phyloP scores from a whole-genome alignment of 495 filamentous ascomycete genomes.

The Penicillium cinerascens region DNA sequence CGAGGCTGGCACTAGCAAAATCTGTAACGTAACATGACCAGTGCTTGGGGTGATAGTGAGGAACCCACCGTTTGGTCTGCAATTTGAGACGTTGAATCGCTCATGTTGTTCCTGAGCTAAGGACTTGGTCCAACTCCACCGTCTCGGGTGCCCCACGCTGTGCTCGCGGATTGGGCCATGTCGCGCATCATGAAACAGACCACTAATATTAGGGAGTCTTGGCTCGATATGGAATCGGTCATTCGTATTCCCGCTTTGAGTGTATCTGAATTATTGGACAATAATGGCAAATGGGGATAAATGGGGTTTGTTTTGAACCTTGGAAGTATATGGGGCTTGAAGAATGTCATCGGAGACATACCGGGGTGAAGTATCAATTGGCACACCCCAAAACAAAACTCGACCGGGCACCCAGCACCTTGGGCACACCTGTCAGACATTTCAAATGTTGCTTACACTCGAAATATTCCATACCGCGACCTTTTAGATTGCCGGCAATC shows the following conservation, averaged over 20 bases:
- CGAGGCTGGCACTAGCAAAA: neutral
- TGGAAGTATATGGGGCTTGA: neutral
- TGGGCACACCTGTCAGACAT: too few species aligned
- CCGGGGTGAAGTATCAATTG: neutral
- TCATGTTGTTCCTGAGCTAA: conserved; percentile 2
- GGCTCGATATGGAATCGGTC: neutral
- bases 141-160: conserved; percentile 8
- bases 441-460: neutral
- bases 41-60: neutral
- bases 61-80: conserved; percentile 1
- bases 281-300: neutral
- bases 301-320: too few species aligned
- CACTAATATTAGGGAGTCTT: neutral
- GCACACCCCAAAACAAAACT: neutral
- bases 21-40: neutral
- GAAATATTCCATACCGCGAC: neutral
- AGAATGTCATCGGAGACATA: too few species aligned
- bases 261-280: neutral
- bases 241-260: neutral
- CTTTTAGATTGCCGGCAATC: neutral
- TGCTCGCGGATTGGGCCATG: conserved; percentile 2
- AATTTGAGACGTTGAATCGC: conserved; percentile 7
- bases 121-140: too few species aligned
- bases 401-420: too few species aligned
- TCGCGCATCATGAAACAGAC: conserved; percentile 9